Base-by-base conservation (phyloP, 805 yeast genomes). In the Clavispora phyllophila region DNA sequence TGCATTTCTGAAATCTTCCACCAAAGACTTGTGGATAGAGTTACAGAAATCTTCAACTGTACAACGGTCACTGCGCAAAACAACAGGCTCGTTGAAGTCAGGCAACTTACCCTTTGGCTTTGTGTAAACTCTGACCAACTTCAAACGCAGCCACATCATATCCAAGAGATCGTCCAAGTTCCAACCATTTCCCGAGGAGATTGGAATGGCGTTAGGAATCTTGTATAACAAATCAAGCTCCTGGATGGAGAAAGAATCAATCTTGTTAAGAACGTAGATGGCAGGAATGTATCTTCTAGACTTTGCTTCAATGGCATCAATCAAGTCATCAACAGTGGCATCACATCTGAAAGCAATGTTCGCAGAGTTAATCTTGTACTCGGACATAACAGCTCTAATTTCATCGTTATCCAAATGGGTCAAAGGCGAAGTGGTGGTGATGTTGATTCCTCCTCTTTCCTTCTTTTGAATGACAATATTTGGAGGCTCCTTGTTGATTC, bases 171-270 rank as follows among this genome's bases (percentile, higher is more conserved):
- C 98, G 65, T 93, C 99, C 60, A 93, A 72, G 61, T 93, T 93
- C 99, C 99, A 93, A 52, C 95, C 96, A 60, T 85, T 77, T 49
- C 95, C 98, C 7, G 96, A 85, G 9, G 96, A 87, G 47, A 93
- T 91, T 31, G 99, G 99, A 40, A 93, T 95, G 7, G 98, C 97
- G 66, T 93, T 82, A 39, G 99, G 99, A 55, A 93, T 93, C 61
- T 93, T 80, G 71, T 87, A 84, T 48, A 93, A 67, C 45, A 93
- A 69, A 53, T 93, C 96, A 54, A 93, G 78, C 64, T 93, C 99
- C 67, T 93, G 95, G 41, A 91, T 76, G 7, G 96, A 85, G 60
- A 93, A 85, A 9, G 97, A 83, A 66, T 93, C 99, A 58, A 93
- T 91, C 68, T 93, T 93, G 75, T 93, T 93, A 60, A 93, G 73